phyloP scores from a whole-genome alignment of 2,329 filamentous ascomycete genomes.

The Coniochaeta sp. region DNA sequence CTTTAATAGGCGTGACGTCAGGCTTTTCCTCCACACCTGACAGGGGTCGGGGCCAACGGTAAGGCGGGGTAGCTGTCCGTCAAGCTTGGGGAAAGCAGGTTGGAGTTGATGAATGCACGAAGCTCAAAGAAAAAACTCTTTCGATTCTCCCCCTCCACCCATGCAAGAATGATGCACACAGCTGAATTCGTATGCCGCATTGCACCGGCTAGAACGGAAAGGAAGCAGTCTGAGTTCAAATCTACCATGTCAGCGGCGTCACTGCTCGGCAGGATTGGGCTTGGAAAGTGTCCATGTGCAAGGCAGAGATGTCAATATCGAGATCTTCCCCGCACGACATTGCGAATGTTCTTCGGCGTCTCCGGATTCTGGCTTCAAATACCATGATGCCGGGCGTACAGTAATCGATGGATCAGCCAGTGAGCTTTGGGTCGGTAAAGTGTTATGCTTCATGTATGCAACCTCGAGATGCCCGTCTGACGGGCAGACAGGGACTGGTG shows the following conservation, averaged over 20 bases:
- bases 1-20: constrained; percentile 14
- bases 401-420: background rate
- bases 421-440: background rate
- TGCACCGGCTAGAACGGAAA: background rate
- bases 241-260: constrained; percentile 1
- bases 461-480: background rate
- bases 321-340: background rate
- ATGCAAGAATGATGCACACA: background rate
- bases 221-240: background rate
- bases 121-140: background rate
- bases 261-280: background rate
- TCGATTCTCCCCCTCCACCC: background rate
- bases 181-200: background rate
- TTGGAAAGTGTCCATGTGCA: background rate
- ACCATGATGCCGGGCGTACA: background rate
- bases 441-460: background rate
- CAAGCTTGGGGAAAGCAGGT: background rate
- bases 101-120: background rate
- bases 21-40: background rate
- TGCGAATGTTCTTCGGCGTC: background rate
- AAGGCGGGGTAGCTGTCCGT: constrained; percentile 4
- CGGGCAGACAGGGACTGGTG: background rate
- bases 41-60: constrained; percentile 2
- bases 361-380: background rate
- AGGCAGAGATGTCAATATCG: too few relatives aligned